These are phyloP conservation scores for Vaccinium macrocarpon DNA, from an alignment of 148 eudicot species.

Conservation along the genomic window DNA sequence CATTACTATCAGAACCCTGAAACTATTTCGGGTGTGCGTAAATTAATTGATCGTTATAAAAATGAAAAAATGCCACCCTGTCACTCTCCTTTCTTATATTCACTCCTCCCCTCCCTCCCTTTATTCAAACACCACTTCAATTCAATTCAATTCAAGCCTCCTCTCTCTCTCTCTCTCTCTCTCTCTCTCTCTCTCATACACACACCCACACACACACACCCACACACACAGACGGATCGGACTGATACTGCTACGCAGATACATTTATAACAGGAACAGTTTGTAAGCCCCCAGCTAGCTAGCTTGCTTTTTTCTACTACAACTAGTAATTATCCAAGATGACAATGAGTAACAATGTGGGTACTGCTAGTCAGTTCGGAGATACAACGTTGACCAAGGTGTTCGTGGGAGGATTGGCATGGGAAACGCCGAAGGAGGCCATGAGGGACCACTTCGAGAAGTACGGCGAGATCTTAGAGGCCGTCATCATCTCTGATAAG, in stretches of 20 bases:
- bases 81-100: not conserved
- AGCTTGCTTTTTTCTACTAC: too few relatives aligned
- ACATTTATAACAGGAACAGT: not conserved
- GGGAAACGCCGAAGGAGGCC: constrained; percentile 84
- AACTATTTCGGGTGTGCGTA: too few relatives aligned
- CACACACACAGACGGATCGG: too few relatives aligned
- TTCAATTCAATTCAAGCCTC: not conserved
- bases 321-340: constrained; percentile 3
- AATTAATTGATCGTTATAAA: too few relatives aligned
- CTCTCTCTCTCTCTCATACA: too few relatives aligned
- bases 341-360: constrained; percentile 39
- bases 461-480: constrained; percentile 82
- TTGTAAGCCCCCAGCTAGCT: not conserved
- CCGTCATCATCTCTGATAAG: constrained; percentile 86
- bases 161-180: not conserved
- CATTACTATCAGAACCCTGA: too few relatives aligned
- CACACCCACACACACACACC: too few relatives aligned
- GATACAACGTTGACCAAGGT: constrained; percentile 87
- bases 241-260: not conserved
- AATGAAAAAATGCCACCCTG: not conserved
- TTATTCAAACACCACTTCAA: not conserved
- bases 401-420: constrained; percentile 89
- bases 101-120: not conserved
- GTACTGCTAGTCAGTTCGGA: constrained; percentile 30
- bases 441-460: constrained; percentile 64